These are phyloP conservation scores for Dovyalis caffra DNA, from an alignment of 345 rosid species.

Conservation along the genomic window DNA sequence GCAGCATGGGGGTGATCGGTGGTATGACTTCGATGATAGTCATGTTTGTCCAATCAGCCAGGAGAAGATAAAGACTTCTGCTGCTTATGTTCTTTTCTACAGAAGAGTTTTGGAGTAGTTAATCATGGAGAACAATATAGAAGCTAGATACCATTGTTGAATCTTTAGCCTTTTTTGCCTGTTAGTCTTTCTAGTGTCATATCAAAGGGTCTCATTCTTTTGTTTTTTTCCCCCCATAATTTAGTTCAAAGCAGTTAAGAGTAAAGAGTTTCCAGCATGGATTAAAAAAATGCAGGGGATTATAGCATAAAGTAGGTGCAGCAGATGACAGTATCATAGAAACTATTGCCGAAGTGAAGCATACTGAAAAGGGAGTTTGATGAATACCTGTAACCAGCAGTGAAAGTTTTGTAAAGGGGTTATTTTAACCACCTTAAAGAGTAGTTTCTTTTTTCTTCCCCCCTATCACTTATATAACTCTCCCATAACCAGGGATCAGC, in stretches of 20 bases:
- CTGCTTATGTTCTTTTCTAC: slow-evolving; percentile 96
- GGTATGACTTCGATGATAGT: slow-evolving; percentile 97
- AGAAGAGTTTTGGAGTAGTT: slow-evolving; percentile 50
- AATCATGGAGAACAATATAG: slow-evolving; percentile 7
- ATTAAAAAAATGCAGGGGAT: no score
- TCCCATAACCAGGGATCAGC: slow-evolving; percentile 13
- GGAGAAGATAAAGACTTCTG: slow-evolving; percentile 88
- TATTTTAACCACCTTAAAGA: slow-evolving; percentile 1
- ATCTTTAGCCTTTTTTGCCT: slow-evolving; percentile 25
- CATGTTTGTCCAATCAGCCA: slow-evolving; percentile 62
- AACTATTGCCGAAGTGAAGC: slow-evolving; percentile 18
- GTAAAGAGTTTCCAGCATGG: slow-evolving; percentile 5
- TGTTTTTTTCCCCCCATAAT: slow-evolving; percentile 19
- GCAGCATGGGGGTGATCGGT: slow-evolving; percentile 86
- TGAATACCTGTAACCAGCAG: slow-evolving; percentile 11
- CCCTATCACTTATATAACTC: neutral
- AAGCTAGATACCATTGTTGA: slow-evolving; percentile 21
- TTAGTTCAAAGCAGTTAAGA: slow-evolving; percentile 21
- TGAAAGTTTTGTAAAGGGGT: slow-evolving; percentile 13
- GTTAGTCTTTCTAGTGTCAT: slow-evolving; percentile 14
- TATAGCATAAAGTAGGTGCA: slow-evolving; percentile 20
- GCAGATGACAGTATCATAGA: slow-evolving; percentile 40
- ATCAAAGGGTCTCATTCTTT: slow-evolving; percentile 34
- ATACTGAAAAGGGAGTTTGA: neutral
- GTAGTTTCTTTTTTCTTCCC: neutral